phyloP scores from a whole-genome alignment of 305 asterid genomes.

The Plantago lanceolata region DNA sequence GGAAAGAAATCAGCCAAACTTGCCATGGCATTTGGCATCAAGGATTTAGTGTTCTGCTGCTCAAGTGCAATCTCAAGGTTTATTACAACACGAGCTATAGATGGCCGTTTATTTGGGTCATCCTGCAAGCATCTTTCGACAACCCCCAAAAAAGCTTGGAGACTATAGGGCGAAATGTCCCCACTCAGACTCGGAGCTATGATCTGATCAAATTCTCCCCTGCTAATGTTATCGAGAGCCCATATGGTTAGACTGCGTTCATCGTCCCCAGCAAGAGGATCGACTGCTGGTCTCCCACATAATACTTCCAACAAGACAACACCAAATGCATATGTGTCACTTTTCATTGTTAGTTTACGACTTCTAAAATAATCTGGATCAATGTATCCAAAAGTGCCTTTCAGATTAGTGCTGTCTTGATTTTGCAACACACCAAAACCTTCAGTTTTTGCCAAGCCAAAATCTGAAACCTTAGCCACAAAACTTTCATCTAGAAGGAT shows the following conservation, averaged over 20 bases:
- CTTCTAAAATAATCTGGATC: conserved; percentile 43
- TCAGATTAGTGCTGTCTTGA: conserved; percentile 34
- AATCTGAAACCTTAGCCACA: conserved; percentile 47
- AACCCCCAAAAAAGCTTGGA: conserved; percentile 34
- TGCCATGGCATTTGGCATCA: conserved; percentile 17
- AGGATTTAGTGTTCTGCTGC: conserved; percentile 32
- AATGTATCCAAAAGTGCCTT: conserved; percentile 51
- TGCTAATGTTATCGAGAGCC: conserved; percentile 31
- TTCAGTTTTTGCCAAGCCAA: conserved; percentile 45
- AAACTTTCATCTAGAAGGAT: conserved; percentile 41
- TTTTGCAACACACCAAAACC: conserved; percentile 23
- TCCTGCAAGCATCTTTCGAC: conserved; percentile 36
- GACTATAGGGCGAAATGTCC: conserved; percentile 36
- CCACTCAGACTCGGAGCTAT: conserved; percentile 34
- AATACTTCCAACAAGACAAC: conserved; percentile 47
- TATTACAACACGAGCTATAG: conserved; percentile 32
- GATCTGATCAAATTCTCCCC: conserved; percentile 33
- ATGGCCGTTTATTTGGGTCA: conserved; percentile 40
- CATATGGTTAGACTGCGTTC: conserved; percentile 31
- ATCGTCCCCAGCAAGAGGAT: conserved; percentile 30
- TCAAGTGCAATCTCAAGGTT: conserved; percentile 40
- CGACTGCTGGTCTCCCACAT: conserved; percentile 50
- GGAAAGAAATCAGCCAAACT: conserved; percentile 21
- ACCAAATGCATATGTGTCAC: conserved; percentile 49
- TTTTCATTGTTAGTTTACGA: conserved; percentile 36